These are phyloP conservation scores for Scheffersomyces illinoinensis DNA, from an alignment of 1,139 yeast species.

Conservation along the genomic window DNA sequence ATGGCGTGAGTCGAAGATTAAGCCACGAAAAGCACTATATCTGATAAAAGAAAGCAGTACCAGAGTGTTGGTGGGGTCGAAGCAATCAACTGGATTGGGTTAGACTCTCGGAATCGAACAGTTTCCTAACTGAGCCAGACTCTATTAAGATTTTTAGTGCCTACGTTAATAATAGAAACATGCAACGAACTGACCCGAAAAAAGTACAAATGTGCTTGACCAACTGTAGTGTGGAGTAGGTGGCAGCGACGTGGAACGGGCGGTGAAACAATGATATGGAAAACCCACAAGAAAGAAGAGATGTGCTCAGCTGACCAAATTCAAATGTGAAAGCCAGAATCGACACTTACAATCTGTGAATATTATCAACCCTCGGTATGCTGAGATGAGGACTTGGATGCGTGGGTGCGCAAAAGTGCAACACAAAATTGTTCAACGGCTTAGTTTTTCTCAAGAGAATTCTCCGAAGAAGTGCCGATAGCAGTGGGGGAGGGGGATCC, in stretches of 20 bases:
- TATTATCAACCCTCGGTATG: neutral
- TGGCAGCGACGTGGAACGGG: neutral
- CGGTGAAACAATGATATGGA: neutral
- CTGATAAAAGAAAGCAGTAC: neutral
- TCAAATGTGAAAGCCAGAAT: neutral
- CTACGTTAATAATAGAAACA: neutral
- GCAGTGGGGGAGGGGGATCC: neutral
- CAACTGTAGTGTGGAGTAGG: neutral
- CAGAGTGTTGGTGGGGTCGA: neutral
- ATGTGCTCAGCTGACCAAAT: neutral
- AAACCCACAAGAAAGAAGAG: neutral
- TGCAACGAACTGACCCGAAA: neutral
- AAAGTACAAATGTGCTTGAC: neutral
- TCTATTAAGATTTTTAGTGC: neutral
- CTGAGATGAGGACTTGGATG: neutral
- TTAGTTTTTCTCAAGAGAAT: neutral
- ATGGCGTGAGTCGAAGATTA: neutral
- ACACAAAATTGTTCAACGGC: neutral
- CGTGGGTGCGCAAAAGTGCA: neutral
- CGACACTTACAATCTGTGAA: neutral
- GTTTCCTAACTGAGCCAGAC: neutral
- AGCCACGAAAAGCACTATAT: neutral
- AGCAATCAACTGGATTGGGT: neutral
- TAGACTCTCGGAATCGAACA: neutral
- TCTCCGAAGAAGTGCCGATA: neutral